phyloP scores from a whole-genome alignment of 768 basidiomycete species.

The Cubamyces sp. region DNA sequence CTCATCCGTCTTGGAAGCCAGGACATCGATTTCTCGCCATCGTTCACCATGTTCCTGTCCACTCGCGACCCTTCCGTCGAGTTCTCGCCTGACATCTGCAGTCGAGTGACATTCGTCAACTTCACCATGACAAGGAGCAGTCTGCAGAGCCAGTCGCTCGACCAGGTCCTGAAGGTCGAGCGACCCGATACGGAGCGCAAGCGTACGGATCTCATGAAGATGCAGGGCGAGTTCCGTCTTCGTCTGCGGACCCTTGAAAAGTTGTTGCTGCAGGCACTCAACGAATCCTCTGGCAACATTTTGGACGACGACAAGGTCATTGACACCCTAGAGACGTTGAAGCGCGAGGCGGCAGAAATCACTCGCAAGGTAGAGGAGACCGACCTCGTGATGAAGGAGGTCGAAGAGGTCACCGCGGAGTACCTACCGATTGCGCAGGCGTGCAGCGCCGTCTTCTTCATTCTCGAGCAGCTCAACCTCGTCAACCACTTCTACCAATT shows the following conservation, averaged over 20 bases:
- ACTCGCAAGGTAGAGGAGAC: slow-evolving; percentile 96
- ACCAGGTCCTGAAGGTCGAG: slow-evolving; percentile 96
- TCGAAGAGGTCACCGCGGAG: slow-evolving; percentile 93
- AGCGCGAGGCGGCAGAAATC: slow-evolving; percentile 95
- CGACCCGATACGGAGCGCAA: slow-evolving; percentile 96
- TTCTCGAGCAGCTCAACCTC: slow-evolving; percentile 90
- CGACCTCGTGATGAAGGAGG: slow-evolving; percentile 93
- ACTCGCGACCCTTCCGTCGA: slow-evolving; percentile 97
- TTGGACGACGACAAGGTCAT: slow-evolving; percentile 99
- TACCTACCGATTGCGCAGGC: slow-evolving; percentile 95
- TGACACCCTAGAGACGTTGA: slow-evolving; percentile 91
- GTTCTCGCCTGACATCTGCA: slow-evolving; percentile 98
- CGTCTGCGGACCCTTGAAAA: slow-evolving; percentile 92
- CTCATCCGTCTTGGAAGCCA: slow-evolving; percentile 95
- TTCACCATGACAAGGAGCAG: slow-evolving; percentile 99
- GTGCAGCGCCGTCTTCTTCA: slow-evolving; percentile 96
- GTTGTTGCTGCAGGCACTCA: slow-evolving; percentile 89
- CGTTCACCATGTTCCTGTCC: slow-evolving; percentile 99
- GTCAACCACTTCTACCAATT: slow-evolving; percentile 99
- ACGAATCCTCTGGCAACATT: slow-evolving; percentile 96
- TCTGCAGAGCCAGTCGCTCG: slow-evolving; percentile 96
- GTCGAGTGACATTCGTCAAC: slow-evolving; percentile 94
- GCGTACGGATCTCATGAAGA: slow-evolving; percentile 95
- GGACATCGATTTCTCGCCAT: slow-evolving; percentile 98
- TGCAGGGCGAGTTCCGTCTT: slow-evolving; percentile 96